These are phyloP conservation scores for Schizosaccharomyces lindneri DNA, from an alignment of 805 yeast species.

Conservation along the genomic window DNA sequence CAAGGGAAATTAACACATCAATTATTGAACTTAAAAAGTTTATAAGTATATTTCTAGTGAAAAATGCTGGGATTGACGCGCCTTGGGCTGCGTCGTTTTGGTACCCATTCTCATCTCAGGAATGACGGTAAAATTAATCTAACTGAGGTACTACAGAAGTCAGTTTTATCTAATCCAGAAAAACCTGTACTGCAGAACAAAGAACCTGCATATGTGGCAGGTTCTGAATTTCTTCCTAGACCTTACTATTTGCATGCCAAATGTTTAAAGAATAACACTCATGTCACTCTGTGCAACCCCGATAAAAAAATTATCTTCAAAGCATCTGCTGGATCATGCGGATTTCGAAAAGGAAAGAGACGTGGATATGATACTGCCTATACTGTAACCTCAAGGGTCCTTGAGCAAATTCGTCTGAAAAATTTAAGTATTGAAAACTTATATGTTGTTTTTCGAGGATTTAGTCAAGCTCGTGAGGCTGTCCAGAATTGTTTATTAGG, in stretches of 20 bases:
- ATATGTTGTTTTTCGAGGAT: neutral
- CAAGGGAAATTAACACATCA: no score
- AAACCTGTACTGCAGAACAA: neutral
- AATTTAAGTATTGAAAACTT: neutral
- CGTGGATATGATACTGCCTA: constrained; percentile 1
- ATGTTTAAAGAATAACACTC: neutral
- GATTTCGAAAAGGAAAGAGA: neutral
- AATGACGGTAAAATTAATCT: no score
- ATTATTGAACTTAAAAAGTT: no score
- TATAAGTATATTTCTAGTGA: no score
- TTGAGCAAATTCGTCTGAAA: neutral
- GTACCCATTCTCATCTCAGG: no score
- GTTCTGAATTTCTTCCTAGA: neutral
- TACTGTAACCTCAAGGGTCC: neutral
- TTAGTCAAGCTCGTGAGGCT: constrained; percentile 1
- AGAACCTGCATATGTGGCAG: neutral
- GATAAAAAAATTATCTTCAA: constrained; percentile 5
- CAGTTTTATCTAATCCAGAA: neutral
- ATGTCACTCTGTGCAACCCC: neutral
- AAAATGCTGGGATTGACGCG: no score
- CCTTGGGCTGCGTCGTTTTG: no score
- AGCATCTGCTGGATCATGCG: neutral
- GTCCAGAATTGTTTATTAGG: neutral
- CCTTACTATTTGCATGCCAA: neutral
- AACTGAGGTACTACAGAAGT: no score